Evolutionary conservation across 176 grass and related monocot genomes (phyloP).

Genomic region (Oryza glumipatula): DNA sequence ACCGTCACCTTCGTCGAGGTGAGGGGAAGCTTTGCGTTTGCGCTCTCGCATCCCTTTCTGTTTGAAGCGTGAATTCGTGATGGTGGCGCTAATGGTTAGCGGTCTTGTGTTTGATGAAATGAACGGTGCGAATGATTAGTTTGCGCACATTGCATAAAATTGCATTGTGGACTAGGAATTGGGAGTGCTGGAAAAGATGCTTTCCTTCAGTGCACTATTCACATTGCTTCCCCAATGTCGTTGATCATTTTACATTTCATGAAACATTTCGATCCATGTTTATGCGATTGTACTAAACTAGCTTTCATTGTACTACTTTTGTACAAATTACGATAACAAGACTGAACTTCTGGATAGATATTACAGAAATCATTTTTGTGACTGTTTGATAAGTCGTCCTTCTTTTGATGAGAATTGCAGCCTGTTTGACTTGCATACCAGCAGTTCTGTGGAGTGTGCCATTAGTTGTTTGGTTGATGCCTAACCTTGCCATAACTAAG

Average conservation of each 20-base stretch:
- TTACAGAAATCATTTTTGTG: background rate
- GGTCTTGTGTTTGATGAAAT: no score
- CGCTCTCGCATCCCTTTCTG: background rate
- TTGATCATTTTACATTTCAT: background rate
- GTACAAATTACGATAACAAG: background rate
- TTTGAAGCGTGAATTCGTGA: no score
- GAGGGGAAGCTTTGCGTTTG: background rate
- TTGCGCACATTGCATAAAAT: no score
- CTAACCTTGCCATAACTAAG: no score
- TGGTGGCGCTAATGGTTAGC: background rate
- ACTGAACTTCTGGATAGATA: constrained; percentile 7
- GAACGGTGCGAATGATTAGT: no score
- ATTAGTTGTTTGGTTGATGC: no score
- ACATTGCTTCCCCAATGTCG: background rate
- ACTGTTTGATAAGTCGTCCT: background rate
- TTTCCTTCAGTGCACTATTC: background rate
- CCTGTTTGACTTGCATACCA: background rate
- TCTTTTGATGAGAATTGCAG: background rate
- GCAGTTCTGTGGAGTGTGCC: background rate
- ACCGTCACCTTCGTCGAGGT: constrained; percentile 98
- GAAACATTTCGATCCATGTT: background rate
- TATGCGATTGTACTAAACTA: background rate
- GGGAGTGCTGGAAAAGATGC: background rate
- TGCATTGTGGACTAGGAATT: background rate
- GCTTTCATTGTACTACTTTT: background rate